Conservation (phyloP, 768 basidiomycete species). For the Lenzites betulinus region DNA sequence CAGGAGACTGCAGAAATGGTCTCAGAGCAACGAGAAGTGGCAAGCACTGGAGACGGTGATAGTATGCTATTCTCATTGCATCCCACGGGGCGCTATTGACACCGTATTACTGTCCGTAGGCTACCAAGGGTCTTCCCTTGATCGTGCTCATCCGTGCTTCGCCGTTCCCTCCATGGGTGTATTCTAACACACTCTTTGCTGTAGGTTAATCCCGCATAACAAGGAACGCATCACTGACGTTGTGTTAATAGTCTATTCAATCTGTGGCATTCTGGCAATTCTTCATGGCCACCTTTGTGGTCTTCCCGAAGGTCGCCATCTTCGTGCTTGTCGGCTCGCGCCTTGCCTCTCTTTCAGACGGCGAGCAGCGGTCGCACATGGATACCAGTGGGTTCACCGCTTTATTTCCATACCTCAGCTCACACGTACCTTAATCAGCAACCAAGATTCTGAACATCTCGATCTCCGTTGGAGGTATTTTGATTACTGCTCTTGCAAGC, state of each 20-base stretch:
- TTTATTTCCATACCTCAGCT: background rate
- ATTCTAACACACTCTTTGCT: slow-evolving; percentile 79
- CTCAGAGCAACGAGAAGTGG: slow-evolving; percentile 69
- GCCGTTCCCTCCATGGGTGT: slow-evolving; percentile 87
- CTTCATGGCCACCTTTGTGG: slow-evolving; percentile 66
- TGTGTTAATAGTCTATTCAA: slow-evolving; percentile 61
- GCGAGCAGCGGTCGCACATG: slow-evolving; percentile 72
- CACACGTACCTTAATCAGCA: slow-evolving; percentile 36
- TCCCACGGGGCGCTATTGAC: background rate
- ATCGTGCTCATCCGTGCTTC: slow-evolving; percentile 82
- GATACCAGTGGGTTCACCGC: slow-evolving; percentile 57
- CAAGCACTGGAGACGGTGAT: slow-evolving; percentile 74
- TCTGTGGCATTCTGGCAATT: slow-evolving; percentile 78
- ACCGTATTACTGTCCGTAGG: slow-evolving; percentile 39
- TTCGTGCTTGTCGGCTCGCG: slow-evolving; percentile 80
- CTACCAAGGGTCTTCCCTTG: slow-evolving; percentile 74
- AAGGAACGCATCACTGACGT: background rate
- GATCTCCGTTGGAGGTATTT: slow-evolving; percentile 60
- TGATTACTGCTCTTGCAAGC: slow-evolving; percentile 60
- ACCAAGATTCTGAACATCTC: slow-evolving; percentile 66
- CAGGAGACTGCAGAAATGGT: slow-evolving; percentile 57
- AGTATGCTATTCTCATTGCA: slow-evolving; percentile 43
- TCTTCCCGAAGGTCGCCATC: slow-evolving; percentile 70
- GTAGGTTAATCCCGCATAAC: slow-evolving; percentile 43
- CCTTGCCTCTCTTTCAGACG: slow-evolving; percentile 74